Evolutionary conservation across 306 rosid species (phyloP), one percentile per base, ranked within the genome.

Genomic region (Cicer judaicum): DNA sequence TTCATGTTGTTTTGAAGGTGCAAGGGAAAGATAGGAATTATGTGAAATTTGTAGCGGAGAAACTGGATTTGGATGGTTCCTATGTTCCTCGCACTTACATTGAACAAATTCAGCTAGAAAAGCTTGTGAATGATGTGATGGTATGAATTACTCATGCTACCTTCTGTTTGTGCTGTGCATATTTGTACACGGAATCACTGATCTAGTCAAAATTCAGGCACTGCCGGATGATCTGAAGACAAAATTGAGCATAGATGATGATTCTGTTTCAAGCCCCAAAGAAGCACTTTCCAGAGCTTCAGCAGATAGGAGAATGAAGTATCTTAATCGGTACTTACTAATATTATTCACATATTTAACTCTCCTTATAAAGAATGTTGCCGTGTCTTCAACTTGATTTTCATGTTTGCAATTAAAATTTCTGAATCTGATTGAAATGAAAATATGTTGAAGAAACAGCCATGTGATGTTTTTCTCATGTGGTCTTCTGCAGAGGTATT

Each of bases 21-120:
- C 99, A 94, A 89, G 99, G 99, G 69, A 89, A 46, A 83, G 99
- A 94, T 80, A 89, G 99, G 36, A 68, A 67, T 64, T 82, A 86
- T 59, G 87, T 92, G 68, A 92, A 92, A 70, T 70, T 54, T 80
- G 80, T 94, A 1, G 96, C 96, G 1, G 90, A 87, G 88, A 89
- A 87, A 82, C 87, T 94, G 76, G 87, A 74, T 12, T 78, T 94
- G 90, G 96, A 92, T 68, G 99, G 96, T 60, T 90, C 96, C 55
- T 92, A 92, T 77, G 86, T 94, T 81, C 90, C 98, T 72, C 95
- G 96, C 70, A 94, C 99, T 79, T 94, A 94, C 77, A 92, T 94
- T 7, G 99, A 94, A 87, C 99, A 94, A 81, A 94, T 94, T 84
- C 99, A 94, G 87, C 91, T 94, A 78, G 99, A 94, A 86, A 92